phyloP scores from a whole-genome alignment of 2,329 filamentous ascomycete species.

The Cercospora beticola region DNA sequence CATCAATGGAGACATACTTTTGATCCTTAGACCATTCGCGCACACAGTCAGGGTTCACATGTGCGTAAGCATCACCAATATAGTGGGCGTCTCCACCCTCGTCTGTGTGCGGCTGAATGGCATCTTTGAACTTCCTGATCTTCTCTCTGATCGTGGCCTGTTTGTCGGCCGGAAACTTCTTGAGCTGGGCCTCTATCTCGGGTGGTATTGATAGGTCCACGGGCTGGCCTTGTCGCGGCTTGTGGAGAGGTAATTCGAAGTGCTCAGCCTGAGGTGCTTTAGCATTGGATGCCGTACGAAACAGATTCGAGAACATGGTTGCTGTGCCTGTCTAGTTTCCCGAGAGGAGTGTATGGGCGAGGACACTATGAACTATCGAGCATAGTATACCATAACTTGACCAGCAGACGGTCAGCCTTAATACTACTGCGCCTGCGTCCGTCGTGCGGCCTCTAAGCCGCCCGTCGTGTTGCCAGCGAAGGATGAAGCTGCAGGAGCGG shows the following conservation, averaged over 20 bases:
- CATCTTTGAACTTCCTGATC: slow-evolving; percentile 8
- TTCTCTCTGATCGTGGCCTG: neutral
- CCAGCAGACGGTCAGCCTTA: neutral
- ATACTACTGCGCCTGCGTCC: neutral
- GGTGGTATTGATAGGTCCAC: neutral
- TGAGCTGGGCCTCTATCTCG: slow-evolving; percentile 6
- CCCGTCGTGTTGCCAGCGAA: neutral
- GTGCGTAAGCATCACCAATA: slow-evolving; percentile 28
- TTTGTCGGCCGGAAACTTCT: neutral
- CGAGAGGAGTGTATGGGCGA: neutral
- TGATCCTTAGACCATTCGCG: slow-evolving; percentile 1
- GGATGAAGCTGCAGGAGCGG: neutral
- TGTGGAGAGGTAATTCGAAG: neutral
- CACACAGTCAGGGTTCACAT: neutral
- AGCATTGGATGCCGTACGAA: neutral
- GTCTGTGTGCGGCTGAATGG: slow-evolving; percentile 30
- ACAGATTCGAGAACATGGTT: neutral
- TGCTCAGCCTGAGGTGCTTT: neutral
- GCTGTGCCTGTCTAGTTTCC: neutral
- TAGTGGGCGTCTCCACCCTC: slow-evolving; percentile 27
- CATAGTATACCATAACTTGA: neutral
- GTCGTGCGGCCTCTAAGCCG: neutral
- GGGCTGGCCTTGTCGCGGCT: neutral
- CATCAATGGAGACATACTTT: neutral
- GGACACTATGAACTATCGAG: neutral